Percentiles rank a stretch among this genome's conserved stretches.
phyloP scores from a whole-genome alignment of 2,329 filamentous ascomycete genomes.

The Esteya vermicola region DNA sequence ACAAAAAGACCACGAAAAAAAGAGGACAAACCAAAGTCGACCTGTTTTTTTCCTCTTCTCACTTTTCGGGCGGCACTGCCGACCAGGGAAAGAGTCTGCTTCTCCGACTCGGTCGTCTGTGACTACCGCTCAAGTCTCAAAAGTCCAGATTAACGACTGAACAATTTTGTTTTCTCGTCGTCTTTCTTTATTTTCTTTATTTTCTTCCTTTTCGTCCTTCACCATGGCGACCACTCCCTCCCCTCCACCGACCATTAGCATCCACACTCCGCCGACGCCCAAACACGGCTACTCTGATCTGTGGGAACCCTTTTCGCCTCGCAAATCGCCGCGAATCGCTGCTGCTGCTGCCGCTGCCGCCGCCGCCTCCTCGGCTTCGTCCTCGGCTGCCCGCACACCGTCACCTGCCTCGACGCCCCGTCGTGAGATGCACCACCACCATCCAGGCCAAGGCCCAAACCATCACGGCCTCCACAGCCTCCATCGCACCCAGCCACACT shows the following conservation, averaged over 20 bases:
- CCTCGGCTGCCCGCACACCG: constrained; percentile 34
- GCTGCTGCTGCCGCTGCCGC: constrained; percentile 27
- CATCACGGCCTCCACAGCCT: too few species aligned
- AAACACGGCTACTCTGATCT: constrained; percentile 51
- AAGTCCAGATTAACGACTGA: too few species aligned
- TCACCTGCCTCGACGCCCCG: constrained; percentile 25
- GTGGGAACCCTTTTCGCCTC: constrained; percentile 60
- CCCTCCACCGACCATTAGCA: constrained; percentile 35
- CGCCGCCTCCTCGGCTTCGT: background rate
- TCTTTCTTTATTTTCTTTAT: background rate
- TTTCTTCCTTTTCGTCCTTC: background rate
- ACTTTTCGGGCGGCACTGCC: too few species aligned
- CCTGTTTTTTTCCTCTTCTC: too few species aligned
- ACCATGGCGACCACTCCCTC: constrained; percentile 40
- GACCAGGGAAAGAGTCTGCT: too few species aligned
- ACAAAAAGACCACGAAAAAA: too few species aligned
- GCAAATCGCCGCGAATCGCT: constrained; percentile 53
- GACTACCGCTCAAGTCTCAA: background rate
- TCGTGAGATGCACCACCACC: constrained; percentile 9
- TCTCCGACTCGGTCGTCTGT: background rate
- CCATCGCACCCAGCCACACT: constrained; percentile 11
- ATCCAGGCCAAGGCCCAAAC: background rate
- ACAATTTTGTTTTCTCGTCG: too few species aligned
- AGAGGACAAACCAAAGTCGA: too few species aligned
- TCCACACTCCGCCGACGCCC: constrained; percentile 56